These are phyloP conservation scores for Lecanicillium sp. DNA, from an alignment of 2,329 filamentous ascomycete species.

Conservation along the genomic window DNA sequence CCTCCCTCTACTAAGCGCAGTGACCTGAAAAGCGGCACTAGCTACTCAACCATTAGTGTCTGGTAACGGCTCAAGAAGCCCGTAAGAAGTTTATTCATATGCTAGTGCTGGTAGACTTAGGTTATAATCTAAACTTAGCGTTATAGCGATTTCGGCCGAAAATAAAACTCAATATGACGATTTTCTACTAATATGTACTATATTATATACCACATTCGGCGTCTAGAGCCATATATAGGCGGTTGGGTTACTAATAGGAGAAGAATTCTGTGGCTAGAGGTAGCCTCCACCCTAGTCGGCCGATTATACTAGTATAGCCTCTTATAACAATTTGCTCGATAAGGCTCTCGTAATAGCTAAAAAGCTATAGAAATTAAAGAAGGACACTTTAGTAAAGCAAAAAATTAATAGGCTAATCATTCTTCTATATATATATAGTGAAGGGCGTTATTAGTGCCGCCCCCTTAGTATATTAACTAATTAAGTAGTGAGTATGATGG, in stretches of 20 bases:
- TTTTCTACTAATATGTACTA: neutral
- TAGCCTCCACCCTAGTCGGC: neutral
- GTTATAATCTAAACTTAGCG: neutral
- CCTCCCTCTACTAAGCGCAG: no score
- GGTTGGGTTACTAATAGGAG: no score
- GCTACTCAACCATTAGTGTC: neutral
- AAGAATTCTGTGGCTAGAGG: slow-evolving; percentile 1
- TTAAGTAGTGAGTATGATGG: no score
- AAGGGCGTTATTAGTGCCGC: no score
- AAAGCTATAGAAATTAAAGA: neutral
- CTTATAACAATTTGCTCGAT: neutral
- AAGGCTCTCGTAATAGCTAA: no score
- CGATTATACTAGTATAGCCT: neutral
- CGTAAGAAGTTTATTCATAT: neutral
- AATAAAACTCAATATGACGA: neutral
- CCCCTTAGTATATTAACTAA: no score
- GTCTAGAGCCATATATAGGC: no score
- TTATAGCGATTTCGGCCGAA: neutral
- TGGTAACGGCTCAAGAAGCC: slow-evolving; percentile 3
- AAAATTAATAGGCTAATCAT: neutral
- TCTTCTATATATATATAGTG: no score
- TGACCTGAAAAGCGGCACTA: no score
- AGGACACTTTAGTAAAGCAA: neutral
- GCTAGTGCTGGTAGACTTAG: neutral
- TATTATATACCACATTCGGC: no score